Evolutionary conservation across 2,329 filamentous ascomycete genomes (phyloP).

Genomic region (Tolypocladium nubicola): DNA sequence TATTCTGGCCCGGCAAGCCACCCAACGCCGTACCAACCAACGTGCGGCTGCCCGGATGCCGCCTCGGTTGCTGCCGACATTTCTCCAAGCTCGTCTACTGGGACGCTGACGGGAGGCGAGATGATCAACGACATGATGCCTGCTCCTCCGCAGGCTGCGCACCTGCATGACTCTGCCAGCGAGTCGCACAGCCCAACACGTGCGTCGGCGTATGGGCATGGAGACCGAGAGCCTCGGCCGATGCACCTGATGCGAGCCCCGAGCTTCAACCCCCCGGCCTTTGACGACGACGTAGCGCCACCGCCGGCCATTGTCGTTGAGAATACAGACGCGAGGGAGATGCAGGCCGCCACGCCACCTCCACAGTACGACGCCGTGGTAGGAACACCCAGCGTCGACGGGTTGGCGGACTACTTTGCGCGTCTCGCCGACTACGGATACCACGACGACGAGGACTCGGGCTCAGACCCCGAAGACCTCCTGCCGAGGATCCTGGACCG

Average conservation of each 20-base stretch:
- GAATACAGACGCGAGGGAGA: constrained; percentile 6
- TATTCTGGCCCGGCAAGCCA: constrained; percentile 50
- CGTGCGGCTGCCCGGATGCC: constrained; percentile 45
- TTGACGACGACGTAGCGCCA: constrained; percentile 57
- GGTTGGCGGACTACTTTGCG: constrained; percentile 78
- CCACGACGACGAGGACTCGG: constrained; percentile 25
- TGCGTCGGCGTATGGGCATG: constrained; percentile 2
- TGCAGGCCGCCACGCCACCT: constrained; percentile 59
- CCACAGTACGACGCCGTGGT: constrained; percentile 76
- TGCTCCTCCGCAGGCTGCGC: constrained; percentile 45
- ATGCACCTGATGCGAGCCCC: constrained; percentile 78
- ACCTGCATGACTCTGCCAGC: constrained; percentile 26
- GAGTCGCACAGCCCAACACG: constrained; percentile 9
- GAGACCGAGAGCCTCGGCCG: constrained; percentile 45
- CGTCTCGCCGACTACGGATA: constrained; percentile 64
- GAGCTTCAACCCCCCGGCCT: constrained; percentile 80
- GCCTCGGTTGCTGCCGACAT: constrained; percentile 44
- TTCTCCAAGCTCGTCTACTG: constrained; percentile 55
- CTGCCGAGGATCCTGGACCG: constrained; percentile 37
- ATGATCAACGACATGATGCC: constrained; percentile 24
- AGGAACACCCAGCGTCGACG: constrained; percentile 54
- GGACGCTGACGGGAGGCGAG: constrained; percentile 32
- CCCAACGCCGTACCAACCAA: constrained; percentile 31
- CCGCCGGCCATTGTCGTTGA: constrained; percentile 20
- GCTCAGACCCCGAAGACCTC: constrained; percentile 31